Base-by-base conservation (phyloP, 768 basidiomycete species). In the Collybiopsis confluens region DNA sequence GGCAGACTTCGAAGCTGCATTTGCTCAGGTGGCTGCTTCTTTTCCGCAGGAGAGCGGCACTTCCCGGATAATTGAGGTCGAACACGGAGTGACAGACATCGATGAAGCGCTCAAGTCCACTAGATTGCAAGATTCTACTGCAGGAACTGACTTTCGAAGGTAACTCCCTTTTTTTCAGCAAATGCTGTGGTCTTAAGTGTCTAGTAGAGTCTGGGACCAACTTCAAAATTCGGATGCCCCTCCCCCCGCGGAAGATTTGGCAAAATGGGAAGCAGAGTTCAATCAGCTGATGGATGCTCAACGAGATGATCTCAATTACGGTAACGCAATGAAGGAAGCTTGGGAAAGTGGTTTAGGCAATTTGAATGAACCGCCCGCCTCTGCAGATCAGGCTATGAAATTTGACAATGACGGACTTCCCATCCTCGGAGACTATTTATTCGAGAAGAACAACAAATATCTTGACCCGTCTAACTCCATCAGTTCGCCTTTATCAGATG, bases 1-100 rank as follows among this genome's bases (percentile, higher is more conserved):
- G 49, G 81, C 79, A 3, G 90, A 90, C 66, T 90, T 92, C 54
- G 90, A 92, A 59, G 86, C 86, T n/a, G 90, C 90, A 9, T 92
- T 92, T 68, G 85, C 83, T 10, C 79, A 87, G 60, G 73, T 78
- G 2, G 72, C 74, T 4, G 81, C 79, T n/a, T 81, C 82, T 18
- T 61, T 84, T n/a, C 62, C 70, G 11, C 58, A 62, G 24, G 74
- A 78, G 57, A 56, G 67, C 23, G 72, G 73, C 27, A 73, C 67
- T 45, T 76, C 79, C 16, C 70, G 72, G 47, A 79, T 87, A 13
- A 81, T 77, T 20, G 83, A 86, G 63, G 68, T 84, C 10, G 72
- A 76, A 24, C 71, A 78, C 44, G 66, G 59, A 30, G 65, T 73
- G 15, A 66, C 72, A 8, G 61, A 65, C 21, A 60, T 78, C 7